Evolutionary conservation across 2,329 filamentous ascomycete genomes (phyloP), one percentile per base, ranked within the genome.

Genomic region (Lasiodiplodia citricola): DNA sequence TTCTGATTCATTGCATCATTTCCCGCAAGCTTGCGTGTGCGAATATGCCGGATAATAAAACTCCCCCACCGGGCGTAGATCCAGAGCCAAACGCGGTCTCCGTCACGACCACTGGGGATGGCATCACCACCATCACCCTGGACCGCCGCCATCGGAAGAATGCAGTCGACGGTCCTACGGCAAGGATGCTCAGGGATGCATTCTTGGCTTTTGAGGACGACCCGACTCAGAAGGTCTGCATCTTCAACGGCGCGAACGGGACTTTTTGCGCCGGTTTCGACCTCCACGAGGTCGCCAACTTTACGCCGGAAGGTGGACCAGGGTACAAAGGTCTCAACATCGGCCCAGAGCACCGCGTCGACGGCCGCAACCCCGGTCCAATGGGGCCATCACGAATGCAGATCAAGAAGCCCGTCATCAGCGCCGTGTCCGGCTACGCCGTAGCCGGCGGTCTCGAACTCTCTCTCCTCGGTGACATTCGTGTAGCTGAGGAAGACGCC

Each of bases 221-320:
- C 71, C 11, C 74, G 0, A 73, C 76, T 1, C 86, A 88, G 70
- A 87, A 86, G 71, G 80, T 88, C 8, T 85, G 83, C 75, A 77
- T 88, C 38, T 78, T 88, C 28, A 74, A 82, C 60, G 86, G 86
- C 13, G 76, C 78, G 6, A 79, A 82, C 21, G 78, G 76, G 6
- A 84, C 79, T 1, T 88, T 88, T 71, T 87, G 85, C 74, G 84
- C 85, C 0, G 86, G 86, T 5, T 84, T 82, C 68, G 86, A 88
- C 71, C 79, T 88, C 0, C 80, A 85, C 68, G 79, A 83, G 37
- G 74, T 85, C n/a, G 78, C 81, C 18, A 73, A 71, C 60, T 69
- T 69, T 50, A 18, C 58, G 64, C 41, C 23, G 70, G 31, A 35
- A 35, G 31, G 31, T 8, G 31, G 31, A 7, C 31, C 31, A 35